A percentile compares a stretch with the other conserved stretches of the same genome.
phyloP scores from a whole-genome alignment of 2,329 filamentous ascomycete species.

The Neonectria faginata region DNA sequence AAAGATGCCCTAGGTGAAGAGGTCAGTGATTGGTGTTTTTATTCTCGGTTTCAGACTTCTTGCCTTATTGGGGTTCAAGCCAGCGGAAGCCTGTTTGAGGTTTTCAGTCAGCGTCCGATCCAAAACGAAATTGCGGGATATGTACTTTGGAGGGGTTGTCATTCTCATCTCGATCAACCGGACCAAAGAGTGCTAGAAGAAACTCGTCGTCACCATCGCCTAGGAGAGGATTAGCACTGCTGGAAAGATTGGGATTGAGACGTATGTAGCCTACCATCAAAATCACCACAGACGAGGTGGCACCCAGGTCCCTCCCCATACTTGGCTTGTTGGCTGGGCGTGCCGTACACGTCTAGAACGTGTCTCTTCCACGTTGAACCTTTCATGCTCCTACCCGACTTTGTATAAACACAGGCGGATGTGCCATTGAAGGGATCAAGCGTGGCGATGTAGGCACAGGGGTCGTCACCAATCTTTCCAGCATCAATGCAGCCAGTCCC shows the following conservation, averaged over 20 bases:
- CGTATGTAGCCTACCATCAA: neutral
- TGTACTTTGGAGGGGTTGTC: neutral
- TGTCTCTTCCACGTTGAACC: slow-evolving; percentile 17
- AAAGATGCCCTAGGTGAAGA: neutral
- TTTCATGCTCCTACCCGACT: neutral
- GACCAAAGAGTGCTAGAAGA: neutral
- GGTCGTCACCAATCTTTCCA: slow-evolving; percentile 18
- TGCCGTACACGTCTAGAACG: slow-evolving; percentile 24
- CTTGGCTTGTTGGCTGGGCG: slow-evolving; percentile 12
- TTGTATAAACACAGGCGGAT: slow-evolving; percentile 7
- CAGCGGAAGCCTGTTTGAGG: neutral
- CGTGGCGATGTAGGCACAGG: slow-evolving; percentile 20
- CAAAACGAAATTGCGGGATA: too few species aligned
- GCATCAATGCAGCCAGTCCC: slow-evolving; percentile 18
- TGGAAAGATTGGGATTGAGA: neutral
- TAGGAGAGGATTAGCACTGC: neutral
- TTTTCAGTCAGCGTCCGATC: neutral
- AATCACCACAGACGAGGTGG: slow-evolving; percentile 12
- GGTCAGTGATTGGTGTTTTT: neutral
- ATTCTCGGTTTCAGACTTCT: neutral
- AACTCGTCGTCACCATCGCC: neutral
- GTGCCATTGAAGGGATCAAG: slow-evolving; percentile 11
- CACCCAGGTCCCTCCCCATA: slow-evolving; percentile 18
- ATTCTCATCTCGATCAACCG: neutral
- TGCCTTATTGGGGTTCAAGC: neutral